Conservation (phyloP, 306 rosid species). For the Argentina anserina region DNA sequence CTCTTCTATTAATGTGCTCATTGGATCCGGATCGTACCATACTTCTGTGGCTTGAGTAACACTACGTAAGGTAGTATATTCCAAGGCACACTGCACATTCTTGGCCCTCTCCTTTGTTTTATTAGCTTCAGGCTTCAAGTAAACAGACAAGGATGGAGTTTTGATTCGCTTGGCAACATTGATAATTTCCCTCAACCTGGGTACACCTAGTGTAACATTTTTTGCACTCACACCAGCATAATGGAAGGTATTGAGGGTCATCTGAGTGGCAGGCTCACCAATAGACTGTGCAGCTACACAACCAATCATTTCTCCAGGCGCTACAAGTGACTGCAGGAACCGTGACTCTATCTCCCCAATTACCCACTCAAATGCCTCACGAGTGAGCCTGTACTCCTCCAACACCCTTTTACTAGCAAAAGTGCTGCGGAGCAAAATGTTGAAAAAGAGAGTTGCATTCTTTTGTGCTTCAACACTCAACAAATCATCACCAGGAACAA, state of each 20-base stretch:
- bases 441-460: slow-evolving; percentile 90
- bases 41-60: slow-evolving; percentile 98
- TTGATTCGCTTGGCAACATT: slow-evolving; percentile 96
- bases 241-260: slow-evolving; percentile 99
- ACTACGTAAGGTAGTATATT: slow-evolving; percentile 93
- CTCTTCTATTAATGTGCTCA: slow-evolving; percentile 87
- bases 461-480: slow-evolving; percentile 96
- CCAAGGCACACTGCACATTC: slow-evolving; percentile 95
- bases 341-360: slow-evolving; percentile 96
- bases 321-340: slow-evolving; percentile 93
- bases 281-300: slow-evolving; percentile 97
- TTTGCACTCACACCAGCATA: slow-evolving; percentile 99
- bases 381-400: slow-evolving; percentile 95
- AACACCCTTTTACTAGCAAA: slow-evolving; percentile 94
- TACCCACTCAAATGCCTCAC: slow-evolving; percentile 99
- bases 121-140: slow-evolving; percentile 69
- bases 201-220: slow-evolving; percentile 97
- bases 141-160: slow-evolving; percentile 93
- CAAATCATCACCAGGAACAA: slow-evolving; percentile 92
- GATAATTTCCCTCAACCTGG: slow-evolving; percentile 95
- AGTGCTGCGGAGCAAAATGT: slow-evolving; percentile 89
- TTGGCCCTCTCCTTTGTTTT: slow-evolving; percentile 97
- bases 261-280: slow-evolving; percentile 99
- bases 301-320: slow-evolving; percentile 99
- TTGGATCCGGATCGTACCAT: slow-evolving; percentile 98